Evolutionary conservation across 306 rosid species (phyloP), one percentile per base, ranked within the genome.

Genomic region (Corylus americana): DNA sequence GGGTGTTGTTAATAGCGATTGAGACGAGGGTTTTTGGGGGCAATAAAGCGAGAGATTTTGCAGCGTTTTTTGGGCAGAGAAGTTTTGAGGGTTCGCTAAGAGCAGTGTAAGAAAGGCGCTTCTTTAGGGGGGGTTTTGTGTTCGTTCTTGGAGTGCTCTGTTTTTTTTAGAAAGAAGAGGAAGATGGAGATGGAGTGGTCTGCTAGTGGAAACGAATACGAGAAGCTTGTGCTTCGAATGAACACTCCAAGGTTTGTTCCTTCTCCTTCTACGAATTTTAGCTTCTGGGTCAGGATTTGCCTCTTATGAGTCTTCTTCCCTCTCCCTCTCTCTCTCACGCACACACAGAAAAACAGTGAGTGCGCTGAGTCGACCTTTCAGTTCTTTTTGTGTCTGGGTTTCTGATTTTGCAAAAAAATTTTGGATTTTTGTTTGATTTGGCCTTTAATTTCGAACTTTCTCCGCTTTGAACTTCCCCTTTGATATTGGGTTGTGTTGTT

Each of bases 201-300:
- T 27, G 89, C 92, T 49, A 83, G 86, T 85, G 85, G 92, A 73
- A 91, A 88, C 39, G 98, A 92, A 78, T 95, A 87, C 67, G 89
- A 93, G 39, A 95, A 92, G 80, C 98, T 95, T 37, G 70, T 95
- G 7, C 83, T 86, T 58, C 81, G 97, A 50, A 92, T 95, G 97
- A 89, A 86, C 89, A 86, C 96, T 10, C 99, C 99, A 18, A 91
- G 98, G 98, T 95, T 80, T 42, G 77, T 67, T 63, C 66, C 51
- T 77, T 27, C 27, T 16, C 4, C 78, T 71, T 44, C 67, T 17
- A n/a, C 2, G 16, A 8, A 13, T 44, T 76, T 4, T 4, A 57
- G 72, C 11, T 48, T 67, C 72, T 67, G 17, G 72, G 18, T 68
- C 72, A 18, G 9, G 20, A 20, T 11, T 37, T 42, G 22, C 37